Evolutionary conservation across 768 basidiomycete species (phyloP).

Genomic region (Suillus variegatus): DNA sequence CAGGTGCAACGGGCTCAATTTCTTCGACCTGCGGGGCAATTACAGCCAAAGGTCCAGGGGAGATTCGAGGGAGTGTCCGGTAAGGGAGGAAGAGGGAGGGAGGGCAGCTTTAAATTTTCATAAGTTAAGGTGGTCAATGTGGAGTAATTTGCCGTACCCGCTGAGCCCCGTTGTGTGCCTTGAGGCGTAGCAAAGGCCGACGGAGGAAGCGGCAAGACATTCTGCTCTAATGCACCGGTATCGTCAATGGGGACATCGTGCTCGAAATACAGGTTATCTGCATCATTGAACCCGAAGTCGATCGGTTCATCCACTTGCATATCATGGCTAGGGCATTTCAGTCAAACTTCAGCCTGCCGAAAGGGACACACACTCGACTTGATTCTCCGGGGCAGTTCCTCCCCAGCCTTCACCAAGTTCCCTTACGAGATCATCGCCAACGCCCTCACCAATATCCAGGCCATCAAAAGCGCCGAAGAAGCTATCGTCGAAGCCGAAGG

Average conservation of each 20-base stretch:
- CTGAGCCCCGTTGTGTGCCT: not conserved
- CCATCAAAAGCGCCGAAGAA: constrained; percentile 54
- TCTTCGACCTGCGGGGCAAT: not conserved
- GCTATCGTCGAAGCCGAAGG: constrained; percentile 54
- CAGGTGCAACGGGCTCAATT: not conserved
- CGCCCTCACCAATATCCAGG: constrained; percentile 55
- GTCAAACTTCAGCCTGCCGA: not conserved
- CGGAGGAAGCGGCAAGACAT: not conserved
- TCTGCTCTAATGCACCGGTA: not conserved
- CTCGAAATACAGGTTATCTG: constrained; percentile 6
- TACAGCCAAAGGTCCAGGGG: not conserved
- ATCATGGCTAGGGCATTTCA: not conserved
- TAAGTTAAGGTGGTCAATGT: not conserved
- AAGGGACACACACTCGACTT: constrained; percentile 19
- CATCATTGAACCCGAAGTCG: constrained; percentile 13
- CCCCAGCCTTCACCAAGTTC: constrained; percentile 79
- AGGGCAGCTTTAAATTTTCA: constrained; percentile 7
- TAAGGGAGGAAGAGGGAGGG: constrained; percentile 8
- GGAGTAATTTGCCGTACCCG: not conserved
- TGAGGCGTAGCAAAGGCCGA: constrained; percentile 1
- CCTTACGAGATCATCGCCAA: constrained; percentile 74
- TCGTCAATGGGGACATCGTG: not conserved
- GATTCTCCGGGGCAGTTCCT: constrained; percentile 30
- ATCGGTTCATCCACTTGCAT: constrained; percentile 14
- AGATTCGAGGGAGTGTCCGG: constrained; percentile 11